phyloP scores from a whole-genome alignment of 352 stramenopile species.

The Globisporangium cylindrosporum region DNA sequence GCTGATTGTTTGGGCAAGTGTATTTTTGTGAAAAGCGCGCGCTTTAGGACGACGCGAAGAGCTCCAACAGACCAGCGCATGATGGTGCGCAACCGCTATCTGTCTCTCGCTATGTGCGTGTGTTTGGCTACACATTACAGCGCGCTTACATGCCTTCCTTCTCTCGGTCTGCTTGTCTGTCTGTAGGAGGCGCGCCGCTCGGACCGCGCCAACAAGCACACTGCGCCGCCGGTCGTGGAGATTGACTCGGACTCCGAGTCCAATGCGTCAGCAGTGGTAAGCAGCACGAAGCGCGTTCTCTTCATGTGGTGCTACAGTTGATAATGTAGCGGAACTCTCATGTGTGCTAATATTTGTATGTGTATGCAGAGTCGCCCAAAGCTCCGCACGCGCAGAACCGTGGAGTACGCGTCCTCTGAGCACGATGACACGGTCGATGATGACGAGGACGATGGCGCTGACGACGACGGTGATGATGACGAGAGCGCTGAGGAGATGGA shows the following conservation, averaged over 20 bases:
- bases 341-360: not conserved
- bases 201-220: constrained; percentile 7
- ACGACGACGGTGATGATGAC: constrained; percentile 24
- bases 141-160: not conserved
- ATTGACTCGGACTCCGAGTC: constrained; percentile 24
- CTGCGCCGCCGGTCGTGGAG: constrained; percentile 12
- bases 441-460: constrained; percentile 34
- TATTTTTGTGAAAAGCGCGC: constrained; percentile 12
- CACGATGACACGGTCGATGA: constrained; percentile 34
- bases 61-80: not conserved
- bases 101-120: not conserved
- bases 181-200: constrained; percentile 6
- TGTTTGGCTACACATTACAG: not conserved
- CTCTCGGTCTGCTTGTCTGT: not conserved
- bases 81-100: constrained; percentile 3
- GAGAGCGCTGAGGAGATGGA: constrained; percentile 25
- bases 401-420: constrained; percentile 20
- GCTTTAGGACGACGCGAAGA: constrained; percentile 3
- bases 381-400: constrained; percentile 20
- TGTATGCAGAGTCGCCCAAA: constrained; percentile 23
- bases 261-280: constrained; percentile 1
- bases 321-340: not conserved
- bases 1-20: not conserved
- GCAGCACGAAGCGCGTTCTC: not conserved
- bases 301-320: not conserved